These are phyloP conservation scores for Termitomyces sp. DNA, from an alignment of 768 basidiomycete species.

Conservation along the genomic window DNA sequence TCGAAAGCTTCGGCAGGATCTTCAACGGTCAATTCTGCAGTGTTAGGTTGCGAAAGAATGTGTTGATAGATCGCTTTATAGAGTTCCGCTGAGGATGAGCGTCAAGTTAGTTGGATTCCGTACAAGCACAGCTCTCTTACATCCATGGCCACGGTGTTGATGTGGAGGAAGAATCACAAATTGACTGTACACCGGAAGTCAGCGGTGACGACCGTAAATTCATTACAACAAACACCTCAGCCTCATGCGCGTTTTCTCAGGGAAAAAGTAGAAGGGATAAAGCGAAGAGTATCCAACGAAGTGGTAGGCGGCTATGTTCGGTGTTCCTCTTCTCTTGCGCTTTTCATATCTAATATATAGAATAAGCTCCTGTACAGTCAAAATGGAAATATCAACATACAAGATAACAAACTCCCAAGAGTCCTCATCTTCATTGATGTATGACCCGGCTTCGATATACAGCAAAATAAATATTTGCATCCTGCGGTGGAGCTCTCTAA, in stretches of 20 bases:
- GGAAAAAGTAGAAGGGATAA: constrained; percentile 95
- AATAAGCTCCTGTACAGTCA: not conserved
- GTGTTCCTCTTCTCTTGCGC: constrained; percentile 50
- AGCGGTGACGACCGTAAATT: not conserved
- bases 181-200: constrained; percentile 51
- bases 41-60: constrained; percentile 53
- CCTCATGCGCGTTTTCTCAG: constrained; percentile 82
- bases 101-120: not conserved
- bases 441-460: constrained; percentile 94
- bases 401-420: constrained; percentile 89
- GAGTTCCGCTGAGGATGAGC: constrained; percentile 59
- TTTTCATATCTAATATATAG: constrained; percentile 66
- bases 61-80: constrained; percentile 84
- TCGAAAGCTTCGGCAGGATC: constrained; percentile 98
- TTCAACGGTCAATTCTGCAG: constrained; percentile 94
- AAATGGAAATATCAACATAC: constrained; percentile 38
- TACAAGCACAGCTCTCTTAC: constrained; percentile 38
- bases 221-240: constrained; percentile 53
- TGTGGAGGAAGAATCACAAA: constrained; percentile 91
- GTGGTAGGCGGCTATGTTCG: constrained; percentile 66
- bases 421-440: constrained; percentile 90
- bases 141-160: constrained; percentile 86
- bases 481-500: constrained; percentile 82
- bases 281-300: constrained; percentile 93
- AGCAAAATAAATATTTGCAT: constrained; percentile 95